Percentiles rank a stretch among this genome's conserved stretches.
Evolutionary conservation across 352 stramenopile genomes (phyloP).

Genomic region (Pythium coloratum): DNA sequence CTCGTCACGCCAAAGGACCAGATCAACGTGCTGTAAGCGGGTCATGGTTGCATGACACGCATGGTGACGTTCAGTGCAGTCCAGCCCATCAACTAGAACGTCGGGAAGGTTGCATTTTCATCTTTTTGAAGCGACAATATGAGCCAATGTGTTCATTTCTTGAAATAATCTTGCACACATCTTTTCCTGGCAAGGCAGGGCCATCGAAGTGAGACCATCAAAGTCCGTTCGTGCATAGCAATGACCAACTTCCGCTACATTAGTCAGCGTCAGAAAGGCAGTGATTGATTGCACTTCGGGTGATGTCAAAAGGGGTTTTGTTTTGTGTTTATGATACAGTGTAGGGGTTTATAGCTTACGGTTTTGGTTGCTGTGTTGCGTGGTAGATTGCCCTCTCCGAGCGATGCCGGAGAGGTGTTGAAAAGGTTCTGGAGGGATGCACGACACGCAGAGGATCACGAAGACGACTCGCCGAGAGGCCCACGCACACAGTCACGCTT

Average conservation of each 20-base stretch:
- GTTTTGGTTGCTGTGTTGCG: not conserved
- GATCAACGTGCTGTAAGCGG: not conserved
- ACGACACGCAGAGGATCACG: not conserved
- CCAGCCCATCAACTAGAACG: not conserved
- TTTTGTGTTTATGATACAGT: not conserved
- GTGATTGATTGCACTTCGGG: too few relatives aligned
- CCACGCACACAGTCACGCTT: not conserved
- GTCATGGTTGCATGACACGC: not conserved
- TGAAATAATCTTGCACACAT: not conserved
- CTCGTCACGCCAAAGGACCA: not conserved
- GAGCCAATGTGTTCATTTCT: not conserved
- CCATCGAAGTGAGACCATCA: not conserved
- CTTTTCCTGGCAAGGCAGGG: not conserved
- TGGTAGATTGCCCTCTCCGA: not conserved
- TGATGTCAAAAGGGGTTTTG: not conserved
- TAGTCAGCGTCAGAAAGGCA: not conserved
- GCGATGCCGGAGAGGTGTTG: not conserved
- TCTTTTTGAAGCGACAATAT: not conserved
- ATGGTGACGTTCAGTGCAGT: not conserved
- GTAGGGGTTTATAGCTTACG: not conserved
- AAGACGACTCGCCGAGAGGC: not conserved
- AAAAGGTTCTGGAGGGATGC: not conserved
- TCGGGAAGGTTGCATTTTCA: not conserved
- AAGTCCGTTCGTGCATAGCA: not conserved
- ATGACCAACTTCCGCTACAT: not conserved